A percentile compares a stretch with the other conserved stretches of the same genome.
phyloP scores from a whole-genome alignment of 2,329 filamentous ascomycete species.

The Xylariaceae sp. region DNA sequence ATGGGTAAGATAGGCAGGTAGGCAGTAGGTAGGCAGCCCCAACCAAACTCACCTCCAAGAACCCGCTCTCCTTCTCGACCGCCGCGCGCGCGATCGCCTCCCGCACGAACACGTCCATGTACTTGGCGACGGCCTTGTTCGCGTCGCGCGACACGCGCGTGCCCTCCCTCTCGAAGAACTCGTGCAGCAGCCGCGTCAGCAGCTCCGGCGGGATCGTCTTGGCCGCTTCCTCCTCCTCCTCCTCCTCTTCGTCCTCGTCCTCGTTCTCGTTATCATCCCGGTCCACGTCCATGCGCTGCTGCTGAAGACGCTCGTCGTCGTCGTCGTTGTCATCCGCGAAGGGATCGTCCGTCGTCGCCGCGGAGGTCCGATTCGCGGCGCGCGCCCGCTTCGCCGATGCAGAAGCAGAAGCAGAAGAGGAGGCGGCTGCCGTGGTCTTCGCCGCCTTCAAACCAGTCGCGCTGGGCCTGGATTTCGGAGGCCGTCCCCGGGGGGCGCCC shows the following conservation, averaged over 20 bases:
- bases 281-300: slow-evolving; percentile 15
- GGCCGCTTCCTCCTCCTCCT: slow-evolving; percentile 30
- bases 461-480: slow-evolving; percentile 7
- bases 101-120: slow-evolving; percentile 84
- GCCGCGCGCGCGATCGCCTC: slow-evolving; percentile 79
- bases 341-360: slow-evolving; percentile 7
- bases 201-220: slow-evolving; percentile 63
- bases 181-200: slow-evolving; percentile 67
- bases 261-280: slow-evolving; percentile 18
- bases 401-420: neutral
- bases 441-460: slow-evolving; percentile 7
- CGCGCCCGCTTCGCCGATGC: no score
- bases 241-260: slow-evolving; percentile 22
- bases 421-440: slow-evolving; percentile 6
- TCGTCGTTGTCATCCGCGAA: slow-evolving; percentile 20
- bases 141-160: slow-evolving; percentile 72
- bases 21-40: neutral
- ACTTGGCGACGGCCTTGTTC: slow-evolving; percentile 69
- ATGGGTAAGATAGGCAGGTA: no score
- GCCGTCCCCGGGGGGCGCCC: slow-evolving; percentile 23
- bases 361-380: no score
- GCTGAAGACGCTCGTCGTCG: slow-evolving; percentile 6
- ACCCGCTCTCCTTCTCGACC: slow-evolving; percentile 61
- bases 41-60: slow-evolving; percentile 56
- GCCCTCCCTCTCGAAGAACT: slow-evolving; percentile 65